Evolutionary conservation across 225 moss, liverwort and hornwort species (phyloP).

Genomic region (Polytrichum commune): DNA sequence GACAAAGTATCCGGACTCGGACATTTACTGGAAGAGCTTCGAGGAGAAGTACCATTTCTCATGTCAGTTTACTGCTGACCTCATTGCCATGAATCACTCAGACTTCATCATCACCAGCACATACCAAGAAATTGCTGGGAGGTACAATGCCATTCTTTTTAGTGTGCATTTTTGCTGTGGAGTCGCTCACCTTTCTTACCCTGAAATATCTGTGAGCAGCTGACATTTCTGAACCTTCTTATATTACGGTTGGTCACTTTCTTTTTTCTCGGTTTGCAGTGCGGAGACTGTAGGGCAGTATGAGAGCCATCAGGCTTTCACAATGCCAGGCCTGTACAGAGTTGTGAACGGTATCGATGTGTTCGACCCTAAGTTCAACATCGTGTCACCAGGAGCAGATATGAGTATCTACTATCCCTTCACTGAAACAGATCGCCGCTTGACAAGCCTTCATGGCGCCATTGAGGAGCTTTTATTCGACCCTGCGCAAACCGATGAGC

Average conservation of each 20-base stretch:
- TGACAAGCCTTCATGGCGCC: constrained; percentile 65
- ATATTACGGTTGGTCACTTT: no score
- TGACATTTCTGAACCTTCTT: no score
- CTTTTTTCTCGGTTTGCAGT: constrained; percentile 28
- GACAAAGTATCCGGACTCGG: constrained; percentile 96
- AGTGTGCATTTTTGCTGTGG: not conserved
- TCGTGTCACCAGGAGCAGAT: constrained; percentile 92
- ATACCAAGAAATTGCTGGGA: constrained; percentile 91
- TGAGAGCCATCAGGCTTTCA: constrained; percentile 84
- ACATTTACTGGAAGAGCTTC: constrained; percentile 79
- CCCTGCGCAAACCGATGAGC: constrained; percentile 72
- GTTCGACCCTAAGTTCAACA: constrained; percentile 97
- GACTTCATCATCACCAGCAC: constrained; percentile 97
- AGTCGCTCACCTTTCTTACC: no score
- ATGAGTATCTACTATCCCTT: constrained; percentile 77
- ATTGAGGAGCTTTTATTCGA: constrained; percentile 75
- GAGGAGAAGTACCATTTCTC: constrained; percentile 97
- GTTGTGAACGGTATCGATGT: constrained; percentile 88
- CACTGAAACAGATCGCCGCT: constrained; percentile 57
- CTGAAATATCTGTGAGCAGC: no score
- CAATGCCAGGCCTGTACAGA: constrained; percentile 82
- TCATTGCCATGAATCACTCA: constrained; percentile 90
- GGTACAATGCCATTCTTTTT: constrained; percentile 31
- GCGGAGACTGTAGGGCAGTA: constrained; percentile 85
- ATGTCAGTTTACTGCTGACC: constrained; percentile 89